Evolutionary conservation across 371 early-diverging fungal genomes (phyloP), one percentile per base, ranked within the genome.

Genomic region (Mucor velutinosus): DNA sequence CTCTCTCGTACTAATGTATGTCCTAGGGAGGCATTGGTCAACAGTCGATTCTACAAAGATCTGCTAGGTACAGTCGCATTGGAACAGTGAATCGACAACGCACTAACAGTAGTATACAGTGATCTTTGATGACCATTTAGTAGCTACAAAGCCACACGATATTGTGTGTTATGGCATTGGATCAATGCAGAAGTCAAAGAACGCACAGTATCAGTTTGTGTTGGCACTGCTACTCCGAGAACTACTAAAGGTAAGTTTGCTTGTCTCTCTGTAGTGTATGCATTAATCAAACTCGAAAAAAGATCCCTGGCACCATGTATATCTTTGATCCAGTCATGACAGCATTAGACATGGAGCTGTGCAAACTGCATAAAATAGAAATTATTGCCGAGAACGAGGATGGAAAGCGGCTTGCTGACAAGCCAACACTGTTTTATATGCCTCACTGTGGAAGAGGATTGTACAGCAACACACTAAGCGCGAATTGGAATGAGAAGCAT

Each of bases 281-380:
- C 1, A 32, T 25, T 47, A 17, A 27, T 45, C 32, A 25, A 37
- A 7, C 29, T 39, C 58, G 12, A 49, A 33, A 33, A 14, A 64
- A 86, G 84, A 58, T 79, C 25, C 49, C 75, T 17, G 85, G 83
- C n/a, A 73, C 74, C 7, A 71, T 88, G 47, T 82, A 76, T 37
- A 87, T 91, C 1, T 91, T 69, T 64, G 91, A 91, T 70, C 91
- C 91, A 1, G 76, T 87, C 35, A 85, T 89, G 83, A 85, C 90
- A 1, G 71, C 73, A 3, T 71, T 81, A 14, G 91, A 91, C 62
- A 77, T 78, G 19, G 71, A 85, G 49, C 45, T 87, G 19, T 80
- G 77, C 53, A 57, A 72, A 39, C 25, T 70, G 4, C 71, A 82
- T 30, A 71, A 78, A 11, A 67, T 86, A 12, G 45, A 73, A 1